phyloP scores from a whole-genome alignment of 2,329 filamentous ascomycete genomes.

The Esteya vermicola region DNA sequence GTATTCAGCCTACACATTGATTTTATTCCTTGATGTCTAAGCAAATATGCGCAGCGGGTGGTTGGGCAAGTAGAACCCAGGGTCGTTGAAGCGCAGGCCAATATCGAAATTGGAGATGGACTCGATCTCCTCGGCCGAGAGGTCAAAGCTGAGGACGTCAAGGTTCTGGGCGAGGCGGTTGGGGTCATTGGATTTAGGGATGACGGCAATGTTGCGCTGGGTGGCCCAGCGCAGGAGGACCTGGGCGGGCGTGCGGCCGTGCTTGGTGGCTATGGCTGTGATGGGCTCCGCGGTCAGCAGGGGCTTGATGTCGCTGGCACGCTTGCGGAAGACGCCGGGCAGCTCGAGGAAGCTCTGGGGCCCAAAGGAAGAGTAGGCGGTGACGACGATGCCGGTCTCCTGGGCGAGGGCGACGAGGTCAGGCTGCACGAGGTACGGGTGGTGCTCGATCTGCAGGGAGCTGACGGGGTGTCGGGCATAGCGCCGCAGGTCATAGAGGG shows the following conservation, averaged over 20 bases:
- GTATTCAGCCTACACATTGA: not conserved
- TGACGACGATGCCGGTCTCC: conserved; percentile 56
- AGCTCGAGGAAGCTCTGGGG: conserved; percentile 27
- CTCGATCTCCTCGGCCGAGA: conserved; percentile 38
- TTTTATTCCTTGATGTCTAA: not conserved
- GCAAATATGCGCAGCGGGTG: conserved; percentile 7
- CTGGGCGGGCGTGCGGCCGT: conserved; percentile 63
- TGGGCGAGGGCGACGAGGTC: conserved; percentile 56
- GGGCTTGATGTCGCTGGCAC: conserved; percentile 37
- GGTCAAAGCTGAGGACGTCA: conserved; percentile 38
- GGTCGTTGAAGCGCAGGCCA: conserved; percentile 46
- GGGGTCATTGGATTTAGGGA: conserved; percentile 50
- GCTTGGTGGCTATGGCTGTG: conserved; percentile 50
- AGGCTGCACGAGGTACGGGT: conserved; percentile 71
- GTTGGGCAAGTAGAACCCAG: conserved; percentile 12
- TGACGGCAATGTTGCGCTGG: conserved; percentile 66
- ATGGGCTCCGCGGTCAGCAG: conserved; percentile 56
- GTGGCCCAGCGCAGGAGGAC: conserved; percentile 78
- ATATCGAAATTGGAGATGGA: conserved; percentile 37
- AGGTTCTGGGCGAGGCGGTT: conserved; percentile 37
- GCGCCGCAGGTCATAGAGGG: conserved; percentile 65
- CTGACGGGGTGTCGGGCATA: conserved; percentile 60
- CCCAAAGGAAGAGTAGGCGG: conserved; percentile 74
- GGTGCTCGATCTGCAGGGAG: conserved; percentile 77
- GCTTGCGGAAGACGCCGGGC: conserved; percentile 1